These are phyloP conservation scores for Stevia rebaudiana DNA, from an alignment of 140 eudicot species.

Conservation along the genomic window DNA sequence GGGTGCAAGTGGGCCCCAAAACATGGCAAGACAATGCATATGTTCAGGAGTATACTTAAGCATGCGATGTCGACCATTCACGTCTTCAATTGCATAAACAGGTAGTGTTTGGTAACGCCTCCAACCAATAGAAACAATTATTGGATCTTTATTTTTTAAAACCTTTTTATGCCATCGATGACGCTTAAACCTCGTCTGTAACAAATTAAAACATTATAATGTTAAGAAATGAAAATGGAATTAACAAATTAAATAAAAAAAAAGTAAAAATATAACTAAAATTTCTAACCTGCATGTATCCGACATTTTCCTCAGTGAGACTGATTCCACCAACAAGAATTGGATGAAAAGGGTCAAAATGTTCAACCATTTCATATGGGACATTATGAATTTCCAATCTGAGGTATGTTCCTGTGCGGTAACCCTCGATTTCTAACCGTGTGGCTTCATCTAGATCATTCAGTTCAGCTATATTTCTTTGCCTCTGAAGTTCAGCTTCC, in stretches of 20 bases:
- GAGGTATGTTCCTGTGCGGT: conserved; percentile 80
- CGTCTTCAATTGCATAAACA: conserved; percentile 82
- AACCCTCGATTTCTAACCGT: conserved; percentile 81
- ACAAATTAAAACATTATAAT: not conserved
- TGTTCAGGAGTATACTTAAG: conserved; percentile 96
- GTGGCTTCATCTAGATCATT: conserved; percentile 83
- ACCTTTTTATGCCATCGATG: conserved; percentile 98
- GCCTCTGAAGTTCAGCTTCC: conserved; percentile 84
- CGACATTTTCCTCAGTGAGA: conserved; percentile 85
- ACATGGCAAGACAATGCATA: conserved; percentile 98
- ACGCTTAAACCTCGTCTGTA: conserved; percentile 73
- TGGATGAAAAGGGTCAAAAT: conserved; percentile 91
- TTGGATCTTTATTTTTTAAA: conserved; percentile 81
- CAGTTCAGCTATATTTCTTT: conserved; percentile 75
- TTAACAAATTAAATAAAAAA: not conserved
- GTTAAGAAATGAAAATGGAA: not conserved
- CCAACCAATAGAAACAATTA: conserved; percentile 93
- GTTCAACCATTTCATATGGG: conserved; percentile 92
- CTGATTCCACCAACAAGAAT: conserved; percentile 91
- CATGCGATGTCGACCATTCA: conserved; percentile 84
- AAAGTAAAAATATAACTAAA: not conserved
- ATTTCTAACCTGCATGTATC: conserved; percentile 87
- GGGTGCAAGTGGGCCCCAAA: conserved; percentile 97
- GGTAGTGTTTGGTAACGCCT: conserved; percentile 93
- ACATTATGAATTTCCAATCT: conserved; percentile 79